phyloP scores from a whole-genome alignment of 768 basidiomycete species.

The Cyathus striatus region DNA sequence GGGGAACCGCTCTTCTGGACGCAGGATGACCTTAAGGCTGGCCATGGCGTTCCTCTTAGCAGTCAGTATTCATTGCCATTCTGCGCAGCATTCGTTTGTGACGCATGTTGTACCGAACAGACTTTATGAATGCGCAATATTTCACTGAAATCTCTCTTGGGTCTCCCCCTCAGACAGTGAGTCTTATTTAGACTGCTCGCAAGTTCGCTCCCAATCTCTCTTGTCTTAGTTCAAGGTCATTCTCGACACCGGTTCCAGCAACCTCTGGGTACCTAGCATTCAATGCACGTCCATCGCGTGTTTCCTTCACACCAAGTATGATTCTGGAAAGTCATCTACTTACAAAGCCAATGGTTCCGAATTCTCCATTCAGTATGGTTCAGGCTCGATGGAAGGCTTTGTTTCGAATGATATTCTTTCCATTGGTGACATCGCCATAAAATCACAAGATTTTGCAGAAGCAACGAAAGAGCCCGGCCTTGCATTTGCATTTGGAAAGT shows the following conservation, averaged over 20 bases:
- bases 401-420: slow-evolving; percentile 77
- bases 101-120: slow-evolving; percentile 34
- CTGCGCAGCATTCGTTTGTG: not conserved
- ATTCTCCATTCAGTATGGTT: slow-evolving; percentile 92
- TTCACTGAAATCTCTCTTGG: slow-evolving; percentile 85
- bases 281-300: slow-evolving; percentile 86
- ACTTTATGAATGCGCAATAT: slow-evolving; percentile 99
- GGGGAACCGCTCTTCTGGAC: slow-evolving; percentile 75
- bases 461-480: slow-evolving; percentile 95
- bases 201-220: slow-evolving; percentile 2
- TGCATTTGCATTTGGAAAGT: slow-evolving; percentile 96
- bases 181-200: slow-evolving; percentile 16
- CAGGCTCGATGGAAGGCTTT: slow-evolving; percentile 95
- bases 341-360: slow-evolving; percentile 87
- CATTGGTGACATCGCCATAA: slow-evolving; percentile 81
- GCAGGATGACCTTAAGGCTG: slow-evolving; percentile 70
- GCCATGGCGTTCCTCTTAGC: slow-evolving; percentile 83
- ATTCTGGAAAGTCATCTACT: slow-evolving; percentile 70
- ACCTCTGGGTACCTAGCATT: slow-evolving; percentile 88
- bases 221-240: slow-evolving; percentile 80
- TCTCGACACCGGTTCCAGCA: slow-evolving; percentile 92
- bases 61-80: slow-evolving; percentile 49
- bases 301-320: slow-evolving; percentile 93
- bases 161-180: slow-evolving; percentile 73
- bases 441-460: slow-evolving; percentile 86